Evolutionary conservation across 306 rosid species (phyloP).

Genomic region (Prunus mume): DNA sequence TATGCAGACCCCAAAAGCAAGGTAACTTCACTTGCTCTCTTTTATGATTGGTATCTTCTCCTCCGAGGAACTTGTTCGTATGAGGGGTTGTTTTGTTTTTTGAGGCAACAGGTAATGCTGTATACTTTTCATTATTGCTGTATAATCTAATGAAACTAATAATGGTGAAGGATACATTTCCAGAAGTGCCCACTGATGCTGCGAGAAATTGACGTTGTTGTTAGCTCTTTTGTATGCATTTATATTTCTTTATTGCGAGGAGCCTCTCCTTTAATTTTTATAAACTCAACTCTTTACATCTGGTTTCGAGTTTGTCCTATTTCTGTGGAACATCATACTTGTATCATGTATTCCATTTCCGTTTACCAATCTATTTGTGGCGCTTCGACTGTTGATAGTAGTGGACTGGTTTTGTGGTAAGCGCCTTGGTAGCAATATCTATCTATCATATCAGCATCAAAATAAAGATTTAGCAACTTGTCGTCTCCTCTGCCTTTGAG

Average conservation of each 20-base stretch:
- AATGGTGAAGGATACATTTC: neutral
- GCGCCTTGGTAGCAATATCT: constrained; percentile 3
- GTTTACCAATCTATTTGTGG: neutral
- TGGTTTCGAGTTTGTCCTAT: constrained; percentile 17
- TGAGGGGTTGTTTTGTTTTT: neutral
- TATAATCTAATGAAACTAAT: neutral
- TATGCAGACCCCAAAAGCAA: constrained; percentile 97
- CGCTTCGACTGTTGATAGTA: constrained; percentile 7
- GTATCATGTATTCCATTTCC: neutral
- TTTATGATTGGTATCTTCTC: constrained; percentile 17
- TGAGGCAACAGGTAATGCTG: neutral
- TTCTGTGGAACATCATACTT: constrained; percentile 8
- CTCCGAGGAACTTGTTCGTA: constrained; percentile 5
- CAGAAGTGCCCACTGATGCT: neutral
- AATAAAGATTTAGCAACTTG: neutral
- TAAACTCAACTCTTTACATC: constrained; percentile 1
- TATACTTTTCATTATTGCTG: neutral
- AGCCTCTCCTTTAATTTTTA: neutral
- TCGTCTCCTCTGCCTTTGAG: neutral
- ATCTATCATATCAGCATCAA: constrained; percentile 7
- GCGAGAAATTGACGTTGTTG: neutral
- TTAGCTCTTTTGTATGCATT: neutral
- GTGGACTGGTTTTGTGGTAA: constrained; percentile 17
- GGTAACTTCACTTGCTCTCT: constrained; percentile 50
- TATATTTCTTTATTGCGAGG: neutral